Base-by-base conservation (phyloP, 2,329 filamentous ascomycete genomes). In the Penicillium vulpinum region DNA sequence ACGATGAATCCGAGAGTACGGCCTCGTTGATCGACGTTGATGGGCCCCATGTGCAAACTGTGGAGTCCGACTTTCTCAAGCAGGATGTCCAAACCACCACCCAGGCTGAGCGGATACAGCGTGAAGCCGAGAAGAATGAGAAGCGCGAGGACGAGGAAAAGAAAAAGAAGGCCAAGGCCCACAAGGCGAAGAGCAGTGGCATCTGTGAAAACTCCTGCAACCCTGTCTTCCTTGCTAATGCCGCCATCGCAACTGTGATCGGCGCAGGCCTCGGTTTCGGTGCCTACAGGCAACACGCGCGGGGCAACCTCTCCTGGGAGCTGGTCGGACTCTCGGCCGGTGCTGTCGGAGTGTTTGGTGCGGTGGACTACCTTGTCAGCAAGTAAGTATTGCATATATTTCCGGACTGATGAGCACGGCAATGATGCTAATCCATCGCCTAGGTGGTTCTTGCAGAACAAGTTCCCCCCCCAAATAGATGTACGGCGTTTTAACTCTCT, bases 381-480 rank as follows among this genome's bases (percentile, higher is more conserved):
- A 79, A 78, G 78, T 81, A 62, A 71, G 78, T 66, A 10, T 4
- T 5, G 16, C 10, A 26, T 35, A 16, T 28, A 50, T 15, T 2
- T 29, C 5, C 8, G n/a, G 29, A 11, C 29, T 13, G 29, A 26
- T 36, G n/a, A 13, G 31, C 29, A 4, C 28, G 16, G 6, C 24
- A 6, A 39, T 35, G 22, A 31, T 62, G 54, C 60, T 68, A 58
- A 65, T 24, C 15, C 22, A 22, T 44, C 24, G 5, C 54, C 11
- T 59, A 81, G 79, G 63, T 81, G 79, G 75, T 73, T 81, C 54
- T 70, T 81, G 61, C 75, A 79, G 66, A 81, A 80, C 72, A 81
- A 80, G 66, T 81, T 77, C 62, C 79, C 79, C 79, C 48, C 73
- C 73, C 54, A 79, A 80, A 70, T 79, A 76, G 65, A 61, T 26